A percentile compares a stretch with the other conserved stretches of the same genome.
Evolutionary conservation across 441 rosid species (phyloP).

Genomic region (Gossypium schwendimanii): DNA sequence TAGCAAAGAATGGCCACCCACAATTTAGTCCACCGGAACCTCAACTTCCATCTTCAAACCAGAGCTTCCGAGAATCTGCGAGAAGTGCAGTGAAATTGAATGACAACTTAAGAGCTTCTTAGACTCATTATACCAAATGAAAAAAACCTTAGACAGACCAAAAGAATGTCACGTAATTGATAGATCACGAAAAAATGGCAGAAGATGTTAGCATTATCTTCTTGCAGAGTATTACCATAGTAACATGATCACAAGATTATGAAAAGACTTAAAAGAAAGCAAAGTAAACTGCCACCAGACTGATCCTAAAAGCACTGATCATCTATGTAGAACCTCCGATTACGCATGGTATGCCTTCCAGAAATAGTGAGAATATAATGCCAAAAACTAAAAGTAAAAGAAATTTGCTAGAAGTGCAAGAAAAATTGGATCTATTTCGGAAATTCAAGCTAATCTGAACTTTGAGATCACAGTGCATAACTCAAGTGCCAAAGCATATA

Average conservation of each 20-base stretch:
- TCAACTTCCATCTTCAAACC: conserved; percentile 63
- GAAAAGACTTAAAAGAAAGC: not conserved
- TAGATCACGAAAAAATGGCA: not conserved
- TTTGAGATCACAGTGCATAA: not conserved
- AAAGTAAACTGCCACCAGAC: not conserved
- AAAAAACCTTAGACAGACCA: not conserved
- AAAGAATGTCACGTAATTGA: not conserved
- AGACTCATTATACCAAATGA: not conserved
- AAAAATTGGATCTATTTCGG: not conserved
- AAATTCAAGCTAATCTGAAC: not conserved
- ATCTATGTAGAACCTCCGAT: not conserved
- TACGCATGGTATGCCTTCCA: not conserved
- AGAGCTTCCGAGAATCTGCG: conserved; percentile 47
- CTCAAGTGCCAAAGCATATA: not conserved
- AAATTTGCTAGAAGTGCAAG: not conserved
- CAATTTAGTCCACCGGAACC: conserved; percentile 50
- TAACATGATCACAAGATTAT: not conserved
- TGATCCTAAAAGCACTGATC: not conserved
- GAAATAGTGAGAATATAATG: not conserved
- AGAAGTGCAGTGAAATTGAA: not conserved
- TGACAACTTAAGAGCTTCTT: conserved; percentile 2
- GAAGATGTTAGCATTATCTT: not conserved
- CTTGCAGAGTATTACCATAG: not conserved
- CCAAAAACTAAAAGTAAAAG: not conserved
- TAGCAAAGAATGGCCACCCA: not conserved